Evolutionary conservation across 352 stramenopile genomes (phyloP), one percentile per base, ranked within the genome.

Genomic region (Pythium utonaiense): DNA sequence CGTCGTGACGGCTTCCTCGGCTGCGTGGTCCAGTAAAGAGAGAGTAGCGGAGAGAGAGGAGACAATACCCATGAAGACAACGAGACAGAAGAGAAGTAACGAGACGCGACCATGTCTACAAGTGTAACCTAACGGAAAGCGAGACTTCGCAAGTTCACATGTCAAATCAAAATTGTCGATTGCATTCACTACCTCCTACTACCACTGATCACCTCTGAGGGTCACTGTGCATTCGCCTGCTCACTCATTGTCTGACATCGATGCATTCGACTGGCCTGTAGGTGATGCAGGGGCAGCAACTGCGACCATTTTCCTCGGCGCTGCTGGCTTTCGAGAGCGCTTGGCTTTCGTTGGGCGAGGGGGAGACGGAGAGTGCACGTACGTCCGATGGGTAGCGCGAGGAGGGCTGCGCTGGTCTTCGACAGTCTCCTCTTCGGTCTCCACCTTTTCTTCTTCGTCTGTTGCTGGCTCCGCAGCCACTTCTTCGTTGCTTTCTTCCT

Each of bases 21-120:
- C 30, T 72, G 65, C 31, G 40, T 54, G 19, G 47, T 72, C 44
- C 65, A 72, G 60, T 72, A 55, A 42, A 38, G 10, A 55, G 33
- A 38, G 10, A 55, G 25, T 40, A 38, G 31, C 8, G 48, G 22
- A 49, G 33, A 42, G 16, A 58, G 8, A 66, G 17, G 36, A 9
- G 8, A 60, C 1, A 22, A 28, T 24, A 27, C 42, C 4, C n/a
- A n/a, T n/a, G n/a, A n/a, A n/a, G n/a, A n/a, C n/a, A n/a, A n/a
- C n/a, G n/a, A n/a, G n/a, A n/a, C n/a, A n/a, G n/a, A n/a, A n/a
- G n/a, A n/a, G n/a, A n/a, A n/a, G n/a, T n/a, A n/a, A n/a, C n/a
- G n/a, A n/a, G n/a, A n/a, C n/a, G n/a, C n/a, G n/a, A n/a, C n/a
- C n/a, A n/a, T n/a, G n/a, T n/a, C 28, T 33, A 33, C 13, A 40